phyloP scores from a whole-genome alignment of 352 stramenopile genomes.

The Blastocystis sp. region DNA sequence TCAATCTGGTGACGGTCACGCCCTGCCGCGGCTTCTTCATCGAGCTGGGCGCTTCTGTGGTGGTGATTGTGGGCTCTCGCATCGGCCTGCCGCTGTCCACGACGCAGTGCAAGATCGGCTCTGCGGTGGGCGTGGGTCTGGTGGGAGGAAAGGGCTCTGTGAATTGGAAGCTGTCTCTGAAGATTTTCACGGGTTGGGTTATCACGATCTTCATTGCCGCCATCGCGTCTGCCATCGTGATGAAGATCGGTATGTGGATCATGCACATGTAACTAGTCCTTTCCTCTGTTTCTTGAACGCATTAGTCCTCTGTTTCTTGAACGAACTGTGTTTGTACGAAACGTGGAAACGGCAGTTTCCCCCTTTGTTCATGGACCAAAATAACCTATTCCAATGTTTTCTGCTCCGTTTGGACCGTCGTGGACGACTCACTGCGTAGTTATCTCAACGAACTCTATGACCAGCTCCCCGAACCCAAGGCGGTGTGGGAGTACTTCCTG shows the following conservation, averaged over 20 bases:
- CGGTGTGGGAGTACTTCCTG: constrained; percentile 67
- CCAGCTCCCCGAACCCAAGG: constrained; percentile 56
- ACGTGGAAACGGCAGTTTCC: constrained; percentile 51
- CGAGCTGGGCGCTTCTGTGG: constrained; percentile 62
- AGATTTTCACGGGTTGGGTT: constrained; percentile 71
- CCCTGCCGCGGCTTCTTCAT: constrained; percentile 68
- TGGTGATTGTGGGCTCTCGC: constrained; percentile 50
- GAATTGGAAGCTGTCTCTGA: constrained; percentile 70
- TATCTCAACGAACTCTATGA: constrained; percentile 61
- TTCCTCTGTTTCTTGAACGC: too few species aligned
- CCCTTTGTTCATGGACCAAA: not conserved
- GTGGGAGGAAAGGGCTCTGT: constrained; percentile 69
- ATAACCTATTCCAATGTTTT: not conserved
- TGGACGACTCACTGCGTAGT: constrained; percentile 5
- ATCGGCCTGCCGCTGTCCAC: constrained; percentile 68
- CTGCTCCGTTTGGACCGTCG: not conserved
- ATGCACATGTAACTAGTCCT: not conserved
- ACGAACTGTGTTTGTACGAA: constrained; percentile 20
- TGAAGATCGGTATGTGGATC: constrained; percentile 41
- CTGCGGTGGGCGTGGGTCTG: constrained; percentile 74
- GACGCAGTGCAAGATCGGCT: constrained; percentile 75
- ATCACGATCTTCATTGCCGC: constrained; percentile 71
- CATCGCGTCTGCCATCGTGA: constrained; percentile 68
- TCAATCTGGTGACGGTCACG: constrained; percentile 70
- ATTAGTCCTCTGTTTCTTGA: not conserved